phyloP scores from a whole-genome alignment of 2,329 filamentous ascomycete species.

The Scytalidium sp. region DNA sequence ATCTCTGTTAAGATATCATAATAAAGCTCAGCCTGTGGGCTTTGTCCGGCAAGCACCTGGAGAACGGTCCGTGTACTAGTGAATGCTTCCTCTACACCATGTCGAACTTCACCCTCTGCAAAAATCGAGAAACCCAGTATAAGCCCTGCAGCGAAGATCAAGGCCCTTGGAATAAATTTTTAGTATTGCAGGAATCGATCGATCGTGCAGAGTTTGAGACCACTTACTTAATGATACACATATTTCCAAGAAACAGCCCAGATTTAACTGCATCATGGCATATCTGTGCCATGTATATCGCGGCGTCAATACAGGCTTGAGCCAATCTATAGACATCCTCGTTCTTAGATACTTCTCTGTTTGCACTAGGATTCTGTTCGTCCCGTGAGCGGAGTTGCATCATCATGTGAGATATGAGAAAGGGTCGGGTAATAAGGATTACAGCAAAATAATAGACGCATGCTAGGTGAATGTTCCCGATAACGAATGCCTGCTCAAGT shows the following conservation, averaged over 20 bases:
- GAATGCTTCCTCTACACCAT: slow-evolving; percentile 5
- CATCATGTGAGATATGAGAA: slow-evolving; percentile 10
- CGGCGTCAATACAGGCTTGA: slow-evolving; percentile 4
- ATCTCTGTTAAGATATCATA: slow-evolving; percentile 4
- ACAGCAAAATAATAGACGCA: slow-evolving; percentile 15
- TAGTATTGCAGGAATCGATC: background rate
- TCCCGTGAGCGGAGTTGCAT: background rate
- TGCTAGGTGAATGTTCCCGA: slow-evolving; percentile 13
- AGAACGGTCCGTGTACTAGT: slow-evolving; percentile 1
- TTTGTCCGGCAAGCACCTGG: slow-evolving; percentile 1
- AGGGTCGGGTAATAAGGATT: slow-evolving; percentile 12
- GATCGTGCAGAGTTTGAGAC: background rate
- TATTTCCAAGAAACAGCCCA: slow-evolving; percentile 5
- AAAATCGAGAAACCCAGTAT: slow-evolving; percentile 7
- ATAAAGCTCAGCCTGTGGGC: slow-evolving; percentile 7
- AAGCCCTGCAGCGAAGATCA: slow-evolving; percentile 7
- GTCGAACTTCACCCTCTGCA: slow-evolving; percentile 1
- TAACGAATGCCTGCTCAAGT: background rate
- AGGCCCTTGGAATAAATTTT: slow-evolving; percentile 2
- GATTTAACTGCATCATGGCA: slow-evolving; percentile 1
- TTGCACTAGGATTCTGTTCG: background rate
- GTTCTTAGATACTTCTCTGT: background rate
- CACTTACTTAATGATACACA: slow-evolving; percentile 7
- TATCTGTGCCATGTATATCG: slow-evolving; percentile 4
- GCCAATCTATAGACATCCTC: background rate